Conservation (phyloP, 768 basidiomycete genomes). For the Naematelia aurantialba region DNA sequence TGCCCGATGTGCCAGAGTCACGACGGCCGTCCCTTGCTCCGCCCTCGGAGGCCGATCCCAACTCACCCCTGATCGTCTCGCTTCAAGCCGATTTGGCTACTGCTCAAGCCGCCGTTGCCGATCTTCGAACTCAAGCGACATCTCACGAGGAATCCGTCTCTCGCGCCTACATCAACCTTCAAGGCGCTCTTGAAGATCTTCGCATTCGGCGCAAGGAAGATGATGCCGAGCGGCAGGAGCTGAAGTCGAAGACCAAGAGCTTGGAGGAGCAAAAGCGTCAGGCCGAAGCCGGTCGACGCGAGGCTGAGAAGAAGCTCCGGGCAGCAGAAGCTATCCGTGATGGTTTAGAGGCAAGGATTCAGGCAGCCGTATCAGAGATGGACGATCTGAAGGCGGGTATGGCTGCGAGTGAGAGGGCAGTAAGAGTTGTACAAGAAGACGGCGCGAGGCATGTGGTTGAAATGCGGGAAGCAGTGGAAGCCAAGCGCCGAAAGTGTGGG, state of each 20-base stretch:
- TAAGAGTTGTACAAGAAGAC: conserved; percentile 57
- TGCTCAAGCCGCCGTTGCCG: conserved; percentile 35
- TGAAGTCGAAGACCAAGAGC: conserved; percentile 75
- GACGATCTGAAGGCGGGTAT: conserved; percentile 44
- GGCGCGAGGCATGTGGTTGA: conserved; percentile 62
- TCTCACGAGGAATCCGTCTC: conserved; percentile 39
- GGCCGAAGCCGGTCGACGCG: conserved; percentile 73
- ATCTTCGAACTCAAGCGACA: conserved; percentile 30
- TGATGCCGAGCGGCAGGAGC: conserved; percentile 69
- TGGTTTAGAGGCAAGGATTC: conserved; percentile 47
- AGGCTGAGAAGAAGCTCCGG: conserved; percentile 83
- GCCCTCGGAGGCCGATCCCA: conserved; percentile 17
- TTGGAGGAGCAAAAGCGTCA: conserved; percentile 81
- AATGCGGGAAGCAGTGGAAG: conserved; percentile 57
- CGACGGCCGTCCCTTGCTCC: conserved; percentile 30
- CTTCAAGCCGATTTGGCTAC: conserved; percentile 39
- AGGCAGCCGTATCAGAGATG: conserved; percentile 36
- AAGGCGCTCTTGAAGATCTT: conserved; percentile 67
- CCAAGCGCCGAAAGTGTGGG: conserved; percentile 59
- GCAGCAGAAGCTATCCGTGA: conserved; percentile 64
- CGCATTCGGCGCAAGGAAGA: conserved; percentile 64
- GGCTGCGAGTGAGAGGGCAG: conserved; percentile 59
- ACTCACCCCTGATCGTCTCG: conserved; percentile 36
- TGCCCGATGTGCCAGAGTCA: conserved; percentile 25
- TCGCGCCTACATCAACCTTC: conserved; percentile 59